Base-by-base conservation (phyloP, 2,329 filamentous ascomycete species). In the Aspergillus fijiensis region DNA sequence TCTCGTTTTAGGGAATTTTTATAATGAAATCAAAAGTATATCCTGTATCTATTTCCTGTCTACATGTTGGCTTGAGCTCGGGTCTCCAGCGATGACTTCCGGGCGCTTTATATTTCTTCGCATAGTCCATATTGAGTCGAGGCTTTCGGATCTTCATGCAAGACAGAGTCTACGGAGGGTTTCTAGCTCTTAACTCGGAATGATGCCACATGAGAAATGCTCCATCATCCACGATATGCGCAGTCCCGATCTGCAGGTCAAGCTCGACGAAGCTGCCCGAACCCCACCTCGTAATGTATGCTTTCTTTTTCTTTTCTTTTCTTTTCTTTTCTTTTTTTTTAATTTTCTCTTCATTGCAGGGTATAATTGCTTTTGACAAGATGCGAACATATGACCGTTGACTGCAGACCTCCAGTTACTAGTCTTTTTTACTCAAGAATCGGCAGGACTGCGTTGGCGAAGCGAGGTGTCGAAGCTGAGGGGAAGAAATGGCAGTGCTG, bases 401-500 rank as follows among this genome's bases (percentile, higher is more conserved):
- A 12, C 14, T 29, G 27, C 27, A 35, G 11, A 35, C 48, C 48
- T 49, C 48, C 14, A 19, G 0, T 21, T 5, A 12, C 14, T 35
- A 4, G 11, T 35, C 33, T 35, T 35, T 35, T 16, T 5, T 2
- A 35, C 33, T 16, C 25, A 6, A 21, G 11, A 16, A 19, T 29
- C 2, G 7, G 16, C 25, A 25, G 39, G n/a, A 14, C 27, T 33
- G 23, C n/a, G 23, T 47, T n/a, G 39, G 57, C 19, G 51, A 23
- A 27, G n/a, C 35, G 29, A 27, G 51, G 19, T 55, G 56, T 55
- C 49, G 48, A 49, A n/a, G 21, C 21, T 21, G 21, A 21, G 57
- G 33, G 7, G 12, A 45, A 25, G 42, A 21, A 63, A 55, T 62
- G 47, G 39, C 50, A 60, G 58, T 48, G 25, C 49, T 27, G 54